Percentiles rank a stretch among this genome's conserved stretches.
These are phyloP conservation scores for Phanerochaete sordida DNA, from an alignment of 768 basidiomycete species.

Conservation along the genomic window DNA sequence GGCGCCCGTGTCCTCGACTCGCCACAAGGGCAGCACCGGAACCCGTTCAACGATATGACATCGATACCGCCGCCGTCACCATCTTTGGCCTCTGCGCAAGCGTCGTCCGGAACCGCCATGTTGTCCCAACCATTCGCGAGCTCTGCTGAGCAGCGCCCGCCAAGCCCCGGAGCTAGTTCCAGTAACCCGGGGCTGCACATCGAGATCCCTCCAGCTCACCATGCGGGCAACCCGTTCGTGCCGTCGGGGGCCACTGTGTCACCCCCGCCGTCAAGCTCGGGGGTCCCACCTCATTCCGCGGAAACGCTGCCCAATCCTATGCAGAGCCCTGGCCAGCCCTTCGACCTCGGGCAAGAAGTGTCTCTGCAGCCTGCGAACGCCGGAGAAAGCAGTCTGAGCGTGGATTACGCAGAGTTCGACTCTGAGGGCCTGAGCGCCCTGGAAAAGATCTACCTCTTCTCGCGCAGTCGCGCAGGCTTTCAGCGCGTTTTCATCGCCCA, in stretches of 20 bases:
- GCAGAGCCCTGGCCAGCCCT: not conserved
- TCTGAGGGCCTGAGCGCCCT: constrained; percentile 81
- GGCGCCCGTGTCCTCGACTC: not conserved
- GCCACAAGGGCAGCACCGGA: constrained; percentile 5
- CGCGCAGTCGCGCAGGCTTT: constrained; percentile 66
- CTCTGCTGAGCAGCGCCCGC: constrained; percentile 11
- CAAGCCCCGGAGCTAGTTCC: constrained; percentile 10
- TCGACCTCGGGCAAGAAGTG: constrained; percentile 3
- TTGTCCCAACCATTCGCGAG: not conserved
- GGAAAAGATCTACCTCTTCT: constrained; percentile 90
- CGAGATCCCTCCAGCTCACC: constrained; percentile 19
- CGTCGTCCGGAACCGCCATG: constrained; percentile 5
- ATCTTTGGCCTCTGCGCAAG: constrained; percentile 10
- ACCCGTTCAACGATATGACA: constrained; percentile 3
- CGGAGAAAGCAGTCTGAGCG: constrained; percentile 11
- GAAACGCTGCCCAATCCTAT: not conserved
- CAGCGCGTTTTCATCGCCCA: constrained; percentile 83
- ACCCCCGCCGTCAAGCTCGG: not conserved
- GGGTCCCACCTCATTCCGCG: not conserved
- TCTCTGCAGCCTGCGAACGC: not conserved
- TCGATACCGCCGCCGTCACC: constrained; percentile 11
- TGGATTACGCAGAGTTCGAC: constrained; percentile 49
- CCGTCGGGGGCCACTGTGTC: not conserved
- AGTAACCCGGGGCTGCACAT: constrained; percentile 14
- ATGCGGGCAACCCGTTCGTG: constrained; percentile 8